These are phyloP conservation scores for Furcasterigmium sp. DNA, from an alignment of 2,329 filamentous ascomycete species.

Conservation along the genomic window DNA sequence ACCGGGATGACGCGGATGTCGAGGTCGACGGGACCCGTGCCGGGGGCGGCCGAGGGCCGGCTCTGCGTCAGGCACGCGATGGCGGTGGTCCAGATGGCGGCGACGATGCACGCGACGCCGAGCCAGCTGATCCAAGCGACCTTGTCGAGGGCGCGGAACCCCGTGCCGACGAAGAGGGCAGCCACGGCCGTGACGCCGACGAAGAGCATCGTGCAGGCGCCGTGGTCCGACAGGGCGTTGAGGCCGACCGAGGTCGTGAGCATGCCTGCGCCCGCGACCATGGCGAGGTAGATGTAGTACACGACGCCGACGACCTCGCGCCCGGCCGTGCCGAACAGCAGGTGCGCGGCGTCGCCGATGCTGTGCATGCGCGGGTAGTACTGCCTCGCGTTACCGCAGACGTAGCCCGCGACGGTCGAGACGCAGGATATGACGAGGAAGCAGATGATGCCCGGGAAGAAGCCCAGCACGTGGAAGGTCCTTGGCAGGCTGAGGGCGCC, in stretches of 20 bases:
- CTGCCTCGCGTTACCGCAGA: not conserved
- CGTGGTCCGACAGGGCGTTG: not conserved
- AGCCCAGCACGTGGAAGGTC: not conserved
- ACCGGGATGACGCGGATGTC: too few species aligned
- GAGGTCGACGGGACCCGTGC: too few species aligned
- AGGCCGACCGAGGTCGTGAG: not conserved
- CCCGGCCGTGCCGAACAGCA: not conserved
- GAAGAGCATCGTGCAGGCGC: too few species aligned
- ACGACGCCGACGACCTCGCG: not conserved
- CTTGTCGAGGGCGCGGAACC: not conserved
- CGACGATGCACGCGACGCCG: not conserved
- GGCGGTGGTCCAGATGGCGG: not conserved
- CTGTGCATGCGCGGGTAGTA: constrained; percentile 1
- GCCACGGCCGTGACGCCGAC: too few species aligned
- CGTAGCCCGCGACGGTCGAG: not conserved
- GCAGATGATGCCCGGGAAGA: constrained; percentile 3
- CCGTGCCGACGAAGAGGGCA: not conserved
- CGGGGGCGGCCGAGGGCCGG: too few species aligned
- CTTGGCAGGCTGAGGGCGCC: too few species aligned
- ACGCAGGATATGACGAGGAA: not conserved
- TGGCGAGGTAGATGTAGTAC: constrained; percentile 1
- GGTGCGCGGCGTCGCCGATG: not conserved
- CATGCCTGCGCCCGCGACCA: not conserved
- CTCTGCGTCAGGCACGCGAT: not conserved
- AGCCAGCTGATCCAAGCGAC: not conserved